Evolutionary conservation across 768 basidiomycete genomes (phyloP).

Genomic region (Crassisporium funariophilum): DNA sequence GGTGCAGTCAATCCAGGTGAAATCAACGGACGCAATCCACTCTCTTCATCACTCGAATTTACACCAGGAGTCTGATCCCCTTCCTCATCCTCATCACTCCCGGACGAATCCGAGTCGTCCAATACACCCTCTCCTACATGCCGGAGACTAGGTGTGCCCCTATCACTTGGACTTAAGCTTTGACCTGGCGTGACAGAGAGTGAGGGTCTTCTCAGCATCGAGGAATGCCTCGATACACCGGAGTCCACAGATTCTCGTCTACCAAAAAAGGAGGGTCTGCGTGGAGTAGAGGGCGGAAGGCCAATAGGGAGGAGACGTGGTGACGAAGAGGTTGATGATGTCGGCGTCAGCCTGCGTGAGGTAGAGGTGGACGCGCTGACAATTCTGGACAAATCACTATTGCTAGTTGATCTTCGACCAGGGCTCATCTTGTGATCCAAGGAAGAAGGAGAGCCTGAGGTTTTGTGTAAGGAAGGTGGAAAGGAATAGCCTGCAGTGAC

Average conservation of each 20-base stretch:
- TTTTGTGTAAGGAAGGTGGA: slow-evolving; percentile 10
- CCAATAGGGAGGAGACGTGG: slow-evolving; percentile 45
- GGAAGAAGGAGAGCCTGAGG: slow-evolving; percentile 10
- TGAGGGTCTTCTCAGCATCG: slow-evolving; percentile 18
- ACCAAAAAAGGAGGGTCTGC: slow-evolving; percentile 40
- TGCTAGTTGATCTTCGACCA: slow-evolving; percentile 16
- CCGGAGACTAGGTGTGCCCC: slow-evolving; percentile 44
- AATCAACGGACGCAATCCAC: slow-evolving; percentile 24
- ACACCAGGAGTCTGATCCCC: slow-evolving; percentile 26
- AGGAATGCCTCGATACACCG: slow-evolving; percentile 41
- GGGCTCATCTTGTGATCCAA: slow-evolving; percentile 14
- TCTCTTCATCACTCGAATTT: slow-evolving; percentile 40
- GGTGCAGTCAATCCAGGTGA: slow-evolving; percentile 37
- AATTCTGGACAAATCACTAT: slow-evolving; percentile 14
- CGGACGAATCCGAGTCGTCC: slow-evolving; percentile 74
- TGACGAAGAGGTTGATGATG: slow-evolving; percentile 60
- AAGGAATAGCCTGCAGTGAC: slow-evolving; percentile 13
- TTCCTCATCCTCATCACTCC: slow-evolving; percentile 35
- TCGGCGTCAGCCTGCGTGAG: slow-evolving; percentile 55
- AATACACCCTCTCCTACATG: slow-evolving; percentile 79
- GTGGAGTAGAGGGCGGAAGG: slow-evolving; percentile 50
- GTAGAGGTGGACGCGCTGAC: slow-evolving; percentile 36
- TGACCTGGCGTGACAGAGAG: slow-evolving; percentile 27
- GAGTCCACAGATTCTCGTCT: slow-evolving; percentile 38
- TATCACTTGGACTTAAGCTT: slow-evolving; percentile 42